Evolutionary conservation across 106 monocot genomes (phyloP), one percentile per base, ranked within the genome.

Genomic region (Iris macrosiphon): DNA sequence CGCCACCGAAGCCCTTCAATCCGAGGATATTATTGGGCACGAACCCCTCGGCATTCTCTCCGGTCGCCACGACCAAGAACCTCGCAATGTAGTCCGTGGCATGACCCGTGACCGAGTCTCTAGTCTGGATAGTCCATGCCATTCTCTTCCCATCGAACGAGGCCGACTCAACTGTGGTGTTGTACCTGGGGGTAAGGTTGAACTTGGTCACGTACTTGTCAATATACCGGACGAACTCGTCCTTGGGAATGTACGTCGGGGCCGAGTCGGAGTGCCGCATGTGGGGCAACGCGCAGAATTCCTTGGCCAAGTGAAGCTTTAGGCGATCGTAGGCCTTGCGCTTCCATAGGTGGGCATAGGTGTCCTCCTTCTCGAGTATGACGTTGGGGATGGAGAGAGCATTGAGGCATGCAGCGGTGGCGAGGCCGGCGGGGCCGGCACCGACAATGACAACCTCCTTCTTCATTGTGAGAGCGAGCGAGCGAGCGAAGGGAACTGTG

Each of bases 21-120:
- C 70, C 70, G 1, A 48, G 1, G 24, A 70, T 19, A 6, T 61
- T 53, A 6, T 61, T 53, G 22, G 70, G 70, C 1, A 70, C 19
- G 16, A 52, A 9, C 11, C 41, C 60, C 27, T 51, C 35, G 0
- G 52, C 27, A 26, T 70, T 70, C 45, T 70, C 70, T 15, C 61
- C 70, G 0, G 60, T 70, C 0, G 70, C 61, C 50, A 70, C 70
- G 10, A 70, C 70, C 5, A 70, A 15, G 19, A 61, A 70, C 42
- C 25, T 52, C 7, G 61, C 19, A 16, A 13, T 8, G 16, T 59
- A 51, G 40, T 60, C 57, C 2, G 0, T 1, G 3, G 7, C 42
- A 27, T 69, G 40, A 1, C 60, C 41, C 0, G 38, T 66, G 25
- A 2, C 19, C 12, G 19, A 27, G 19, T 60, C 22, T 1, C 22